Evolutionary conservation across 2,329 filamentous ascomycete genomes (phyloP), one percentile per base, ranked within the genome.

Genomic region (Sclerotiophoma versabilis): DNA sequence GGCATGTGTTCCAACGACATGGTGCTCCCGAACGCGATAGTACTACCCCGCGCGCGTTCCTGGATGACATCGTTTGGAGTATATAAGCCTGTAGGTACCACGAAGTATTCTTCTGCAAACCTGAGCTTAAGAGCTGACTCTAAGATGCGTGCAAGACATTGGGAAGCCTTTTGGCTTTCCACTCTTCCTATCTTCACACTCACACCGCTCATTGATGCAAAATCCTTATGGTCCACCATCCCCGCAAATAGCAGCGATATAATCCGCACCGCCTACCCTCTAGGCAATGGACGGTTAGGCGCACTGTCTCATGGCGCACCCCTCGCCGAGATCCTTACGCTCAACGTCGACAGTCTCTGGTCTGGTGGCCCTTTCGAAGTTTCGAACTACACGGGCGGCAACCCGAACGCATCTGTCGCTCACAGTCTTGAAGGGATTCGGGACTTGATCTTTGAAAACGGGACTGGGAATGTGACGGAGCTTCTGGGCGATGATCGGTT

Each of bases 271-370:
- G 60, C 68, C 2, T 82, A 80, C 59, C 77, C 78, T 0, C 58
- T 82, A n/a, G 81, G 81, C 11, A 83, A 83, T 68, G 80, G 80
- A 1, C 76, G 73, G 38, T 66, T 82, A 15, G 79, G 76, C 73
- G 78, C 74, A 2, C 75, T 82, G 25, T 73, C 78, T 0, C 79
- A 79, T 49, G 80, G 81, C 0, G 56, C 68, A 14, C 73, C 80
- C 0, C 76, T 77, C 2, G 57, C 66, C 1, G 80, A 82, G 42
- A 76, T 73, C 20, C 46, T 82, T 5, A 75, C 71, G 17, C 49
- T 83, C 30, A 83, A 83, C 43, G 59, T 81, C 15, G 81, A 84
- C 51, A 79, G 73, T 2, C 59, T 83, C 1, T 83, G 80, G 81
- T 78, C 77, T 2, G 80, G 79, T 2, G 81, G 81, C 0, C 80